Evolutionary conservation across 2,329 filamentous ascomycete genomes (phyloP), one percentile per base, ranked within the genome.

Genomic region (Aspergillus quadricinctus): DNA sequence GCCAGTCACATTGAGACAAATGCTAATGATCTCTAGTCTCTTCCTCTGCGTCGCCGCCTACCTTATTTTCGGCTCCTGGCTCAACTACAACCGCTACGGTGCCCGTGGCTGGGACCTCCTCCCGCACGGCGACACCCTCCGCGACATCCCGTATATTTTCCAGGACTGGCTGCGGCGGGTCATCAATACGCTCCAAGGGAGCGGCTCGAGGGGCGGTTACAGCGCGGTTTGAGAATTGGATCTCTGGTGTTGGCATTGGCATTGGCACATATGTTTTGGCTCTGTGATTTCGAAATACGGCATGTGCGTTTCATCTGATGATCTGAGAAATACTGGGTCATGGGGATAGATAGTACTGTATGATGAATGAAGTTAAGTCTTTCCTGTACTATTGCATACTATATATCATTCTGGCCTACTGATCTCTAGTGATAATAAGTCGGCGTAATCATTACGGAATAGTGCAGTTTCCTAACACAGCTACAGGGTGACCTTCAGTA

Each of bases 51-150:
- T 86, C 43, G 91, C 94, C 1, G 79, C 92, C 25, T 99, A 97
- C 77, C 87, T 99, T 63, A 96, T 97, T 72, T 97, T 97, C 70
- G 92, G 93, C 62, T 96, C 92, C 21, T 99, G 94, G 94, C 86
- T 97, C 72, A 97, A 97, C 80, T 97, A 97, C 82, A 97, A 92
- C 78, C 89, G 92, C 60, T 96, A 96, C 75, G 93, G 93, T 49
- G 92, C 93, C 52, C 84, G 93, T 48, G 94, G 94, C 56, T 97
- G 92, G 92, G 94, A 97, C 68, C 82, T 97, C 19, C 80, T 97
- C 19, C 94, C 94, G 14, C 93, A 97, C 71, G 89, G 89, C 62
- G 94, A 99, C 73, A 89, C 90, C 0, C 88, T 97, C 65, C 87
- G 93, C 61, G 94, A 99, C 69, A 77, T 97, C 21, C 94, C 94